Evolutionary conservation across 331 rosid species (phyloP).

Genomic region (Malus hybrid): DNA sequence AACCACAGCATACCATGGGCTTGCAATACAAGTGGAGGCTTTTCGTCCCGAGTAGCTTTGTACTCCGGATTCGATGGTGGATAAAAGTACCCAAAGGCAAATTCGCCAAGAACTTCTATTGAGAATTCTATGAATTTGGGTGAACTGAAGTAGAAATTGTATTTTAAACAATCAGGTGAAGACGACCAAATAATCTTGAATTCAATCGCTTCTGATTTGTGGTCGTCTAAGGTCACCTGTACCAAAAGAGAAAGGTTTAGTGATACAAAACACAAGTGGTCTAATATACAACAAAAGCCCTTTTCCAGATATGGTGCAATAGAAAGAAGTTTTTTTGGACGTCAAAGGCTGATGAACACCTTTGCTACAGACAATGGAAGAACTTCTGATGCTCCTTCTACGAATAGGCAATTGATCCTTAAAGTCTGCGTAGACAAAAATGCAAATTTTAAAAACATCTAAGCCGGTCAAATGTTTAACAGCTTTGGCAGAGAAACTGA

Average conservation of each 20-base stretch:
- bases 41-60: slow-evolving; percentile 56
- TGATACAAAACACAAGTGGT: slow-evolving; percentile 5
- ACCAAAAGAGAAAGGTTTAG: neutral
- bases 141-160: slow-evolving; percentile 52
- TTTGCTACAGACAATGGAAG: slow-evolving; percentile 72
- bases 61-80: slow-evolving; percentile 62
- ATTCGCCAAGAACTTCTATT: slow-evolving; percentile 83
- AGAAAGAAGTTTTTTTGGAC: neutral
- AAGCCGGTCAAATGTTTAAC: neutral
- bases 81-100: slow-evolving; percentile 82
- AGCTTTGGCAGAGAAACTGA: neutral
- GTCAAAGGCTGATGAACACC: slow-evolving; percentile 22
- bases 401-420: slow-evolving; percentile 45
- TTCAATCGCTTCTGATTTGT: slow-evolving; percentile 40
- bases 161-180: slow-evolving; percentile 63
- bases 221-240: slow-evolving; percentile 63
- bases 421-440: slow-evolving; percentile 41
- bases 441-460: slow-evolving; percentile 4
- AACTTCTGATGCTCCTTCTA: slow-evolving; percentile 81
- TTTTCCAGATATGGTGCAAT: neutral
- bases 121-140: slow-evolving; percentile 90
- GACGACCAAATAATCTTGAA: slow-evolving; percentile 79
- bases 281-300: neutral
- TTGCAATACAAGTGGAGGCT: slow-evolving; percentile 72
- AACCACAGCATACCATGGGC: slow-evolving; percentile 65